phyloP scores from a whole-genome alignment of 1,284 basidiomycete species.

The Microbotryomycetes sp. region DNA sequence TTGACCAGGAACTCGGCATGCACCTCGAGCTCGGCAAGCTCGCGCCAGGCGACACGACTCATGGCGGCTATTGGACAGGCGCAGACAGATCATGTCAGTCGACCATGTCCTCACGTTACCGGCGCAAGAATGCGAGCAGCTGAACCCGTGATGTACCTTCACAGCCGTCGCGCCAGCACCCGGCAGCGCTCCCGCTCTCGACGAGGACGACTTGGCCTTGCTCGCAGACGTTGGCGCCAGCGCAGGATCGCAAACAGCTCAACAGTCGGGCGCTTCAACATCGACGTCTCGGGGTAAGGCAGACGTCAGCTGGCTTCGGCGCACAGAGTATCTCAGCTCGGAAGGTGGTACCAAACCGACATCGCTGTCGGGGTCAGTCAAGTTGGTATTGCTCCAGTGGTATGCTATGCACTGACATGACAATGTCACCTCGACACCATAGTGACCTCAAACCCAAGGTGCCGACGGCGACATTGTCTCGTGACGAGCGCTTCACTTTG shows the following conservation, averaged over 20 bases:
- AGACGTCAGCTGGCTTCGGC: slow-evolving; percentile 79
- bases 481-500: background rate
- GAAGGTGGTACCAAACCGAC: slow-evolving; percentile 9
- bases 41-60: slow-evolving; percentile 69
- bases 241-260: background rate
- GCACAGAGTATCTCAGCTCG: slow-evolving; percentile 68
- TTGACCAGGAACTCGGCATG: slow-evolving; percentile 91
- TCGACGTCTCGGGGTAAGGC: slow-evolving; percentile 32
- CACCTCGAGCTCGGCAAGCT: slow-evolving; percentile 68
- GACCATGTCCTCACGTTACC: background rate
- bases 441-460: slow-evolving; percentile 2
- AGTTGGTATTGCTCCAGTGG: slow-evolving; percentile 27
- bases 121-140: background rate
- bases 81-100: slow-evolving; percentile 16
- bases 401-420: slow-evolving; percentile 27
- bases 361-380: slow-evolving; percentile 47
- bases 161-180: background rate
- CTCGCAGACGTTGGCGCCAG: slow-evolving; percentile 16
- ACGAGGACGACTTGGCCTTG: slow-evolving; percentile 33
- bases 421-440: background rate
- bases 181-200: background rate
- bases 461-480: background rate
- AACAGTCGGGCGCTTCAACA: slow-evolving; percentile 7
- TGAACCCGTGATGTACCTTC: background rate
- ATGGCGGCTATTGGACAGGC: slow-evolving; percentile 50